Evolutionary conservation across 2,329 filamentous ascomycete species (phyloP).

Genomic region (Fusarium nanum): DNA sequence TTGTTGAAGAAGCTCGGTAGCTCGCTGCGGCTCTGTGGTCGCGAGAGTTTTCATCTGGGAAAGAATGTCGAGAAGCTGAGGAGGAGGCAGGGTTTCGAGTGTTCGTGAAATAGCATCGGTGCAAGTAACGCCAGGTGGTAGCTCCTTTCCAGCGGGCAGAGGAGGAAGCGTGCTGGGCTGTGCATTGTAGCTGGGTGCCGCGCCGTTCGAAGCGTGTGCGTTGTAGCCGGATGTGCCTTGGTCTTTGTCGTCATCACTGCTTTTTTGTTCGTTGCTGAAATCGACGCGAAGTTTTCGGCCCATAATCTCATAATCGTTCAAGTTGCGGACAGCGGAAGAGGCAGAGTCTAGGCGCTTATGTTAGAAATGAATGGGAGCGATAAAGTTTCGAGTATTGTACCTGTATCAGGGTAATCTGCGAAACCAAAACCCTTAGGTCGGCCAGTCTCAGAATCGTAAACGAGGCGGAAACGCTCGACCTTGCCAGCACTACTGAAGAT

Average conservation of each 20-base stretch:
- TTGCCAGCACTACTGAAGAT: slow-evolving; percentile 92
- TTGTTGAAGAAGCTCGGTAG: slow-evolving; percentile 85
- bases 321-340: slow-evolving; percentile 91
- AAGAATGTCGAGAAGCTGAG: slow-evolving; percentile 92
- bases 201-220: slow-evolving; percentile 50
- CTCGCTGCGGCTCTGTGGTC: slow-evolving; percentile 82
- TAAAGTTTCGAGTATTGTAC: slow-evolving; percentile 57
- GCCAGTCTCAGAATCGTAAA: slow-evolving; percentile 95
- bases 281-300: slow-evolving; percentile 94
- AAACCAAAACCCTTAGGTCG: slow-evolving; percentile 97
- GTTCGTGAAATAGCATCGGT: slow-evolving; percentile 94
- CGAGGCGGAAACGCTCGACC: slow-evolving; percentile 90
- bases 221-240: slow-evolving; percentile 42
- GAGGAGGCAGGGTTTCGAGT: slow-evolving; percentile 84
- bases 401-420: slow-evolving; percentile 92
- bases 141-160: slow-evolving; percentile 84
- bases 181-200: slow-evolving; percentile 49
- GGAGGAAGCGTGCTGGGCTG: slow-evolving; percentile 73
- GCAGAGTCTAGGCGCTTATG: slow-evolving; percentile 69
- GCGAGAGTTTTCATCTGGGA: slow-evolving; percentile 93
- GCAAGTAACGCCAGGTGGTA: slow-evolving; percentile 84
- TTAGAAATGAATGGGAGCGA: slow-evolving; percentile 27
- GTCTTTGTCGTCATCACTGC: slow-evolving; percentile 66
- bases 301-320: slow-evolving; percentile 96
- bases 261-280: slow-evolving; percentile 92